Conservation (phyloP, 805 yeast genomes). For the Debaryomyces hansenii region DNA sequence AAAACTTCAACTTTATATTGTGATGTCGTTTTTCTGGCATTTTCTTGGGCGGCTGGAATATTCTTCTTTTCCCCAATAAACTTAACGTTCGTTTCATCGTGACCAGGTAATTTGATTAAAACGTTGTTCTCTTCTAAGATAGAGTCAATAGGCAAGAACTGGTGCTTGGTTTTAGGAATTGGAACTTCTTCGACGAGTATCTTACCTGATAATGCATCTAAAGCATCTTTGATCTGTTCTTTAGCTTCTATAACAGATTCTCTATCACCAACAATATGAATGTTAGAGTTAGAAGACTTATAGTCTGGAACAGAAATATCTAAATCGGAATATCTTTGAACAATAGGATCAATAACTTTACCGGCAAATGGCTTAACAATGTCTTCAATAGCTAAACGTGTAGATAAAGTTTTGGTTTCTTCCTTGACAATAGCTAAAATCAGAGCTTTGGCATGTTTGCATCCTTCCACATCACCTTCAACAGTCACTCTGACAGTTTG, state of each 20-base stretch:
- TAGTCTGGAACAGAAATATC: constrained; percentile 37
- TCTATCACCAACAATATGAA: constrained; percentile 70
- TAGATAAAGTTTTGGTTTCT: constrained; percentile 59
- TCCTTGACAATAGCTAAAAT: constrained; percentile 75
- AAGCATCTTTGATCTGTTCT: constrained; percentile 44
- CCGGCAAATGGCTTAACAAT: constrained; percentile 46
- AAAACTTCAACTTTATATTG: constrained; percentile 62
- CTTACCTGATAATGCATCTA: constrained; percentile 44
- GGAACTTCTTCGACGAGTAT: constrained; percentile 55
- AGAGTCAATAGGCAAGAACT: constrained; percentile 58
- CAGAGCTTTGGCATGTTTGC: constrained; percentile 65
- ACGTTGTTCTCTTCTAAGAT: constrained; percentile 58
- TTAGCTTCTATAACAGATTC: constrained; percentile 60
- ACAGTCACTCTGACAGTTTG: constrained; percentile 61
- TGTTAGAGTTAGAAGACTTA: constrained; percentile 33
- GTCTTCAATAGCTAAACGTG: constrained; percentile 48
- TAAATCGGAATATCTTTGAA: constrained; percentile 22
- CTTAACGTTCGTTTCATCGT: constrained; percentile 49
- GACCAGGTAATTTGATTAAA: constrained; percentile 54
- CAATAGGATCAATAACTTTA: constrained; percentile 26
- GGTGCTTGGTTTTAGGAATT: constrained; percentile 70
- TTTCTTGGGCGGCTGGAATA: constrained; percentile 60
- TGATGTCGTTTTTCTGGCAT: constrained; percentile 60
- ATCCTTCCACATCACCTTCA: constrained; percentile 85
- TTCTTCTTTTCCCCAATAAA: constrained; percentile 62